phyloP scores from a whole-genome alignment of 163 green algal species.

The Volvox carteri region DNA sequence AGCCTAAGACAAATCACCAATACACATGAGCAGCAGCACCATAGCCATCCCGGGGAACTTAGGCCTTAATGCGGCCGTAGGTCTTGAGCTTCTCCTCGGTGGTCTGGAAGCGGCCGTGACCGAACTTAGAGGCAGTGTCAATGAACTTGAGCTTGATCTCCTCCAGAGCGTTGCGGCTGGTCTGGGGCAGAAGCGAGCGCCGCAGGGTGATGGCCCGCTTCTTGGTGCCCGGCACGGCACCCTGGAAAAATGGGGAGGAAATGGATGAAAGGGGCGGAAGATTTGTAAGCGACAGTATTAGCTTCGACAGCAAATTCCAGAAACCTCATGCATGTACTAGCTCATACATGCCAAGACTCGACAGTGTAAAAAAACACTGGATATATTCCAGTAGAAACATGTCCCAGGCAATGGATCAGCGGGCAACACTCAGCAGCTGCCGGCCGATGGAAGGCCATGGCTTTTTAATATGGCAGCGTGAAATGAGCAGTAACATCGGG shows the following conservation, averaged over 20 bases:
- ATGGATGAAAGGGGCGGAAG: too few relatives aligned
- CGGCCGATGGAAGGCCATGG: constrained; percentile 42
- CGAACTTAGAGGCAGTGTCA: constrained; percentile 98
- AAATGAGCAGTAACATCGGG: constrained; percentile 48
- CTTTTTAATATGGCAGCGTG: constrained; percentile 15
- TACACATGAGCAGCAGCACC: neutral
- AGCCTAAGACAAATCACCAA: too few relatives aligned
- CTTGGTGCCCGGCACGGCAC: constrained; percentile 89
- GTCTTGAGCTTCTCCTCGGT: constrained; percentile 89
- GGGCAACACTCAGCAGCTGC: constrained; percentile 32
- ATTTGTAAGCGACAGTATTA: too few relatives aligned
- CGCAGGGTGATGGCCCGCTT: constrained; percentile 98
- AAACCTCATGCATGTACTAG: too few relatives aligned
- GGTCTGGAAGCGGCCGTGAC: constrained; percentile 98
- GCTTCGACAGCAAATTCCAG: too few relatives aligned
- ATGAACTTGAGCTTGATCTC: constrained; percentile 99
- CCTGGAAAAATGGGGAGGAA: constrained; percentile 67
- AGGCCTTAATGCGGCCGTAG: constrained; percentile 76
- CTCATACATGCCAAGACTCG: too few relatives aligned
- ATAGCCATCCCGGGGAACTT: constrained; percentile 1
- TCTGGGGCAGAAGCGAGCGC: constrained; percentile 94
- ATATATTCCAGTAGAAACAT: too few relatives aligned
- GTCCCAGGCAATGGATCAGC: constrained; percentile 58
- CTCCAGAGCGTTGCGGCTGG: constrained; percentile 91
- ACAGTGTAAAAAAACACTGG: too few relatives aligned